These are phyloP conservation scores for Clonostachys byssicola DNA, from an alignment of 2,329 filamentous ascomycete genomes.

Conservation along the genomic window DNA sequence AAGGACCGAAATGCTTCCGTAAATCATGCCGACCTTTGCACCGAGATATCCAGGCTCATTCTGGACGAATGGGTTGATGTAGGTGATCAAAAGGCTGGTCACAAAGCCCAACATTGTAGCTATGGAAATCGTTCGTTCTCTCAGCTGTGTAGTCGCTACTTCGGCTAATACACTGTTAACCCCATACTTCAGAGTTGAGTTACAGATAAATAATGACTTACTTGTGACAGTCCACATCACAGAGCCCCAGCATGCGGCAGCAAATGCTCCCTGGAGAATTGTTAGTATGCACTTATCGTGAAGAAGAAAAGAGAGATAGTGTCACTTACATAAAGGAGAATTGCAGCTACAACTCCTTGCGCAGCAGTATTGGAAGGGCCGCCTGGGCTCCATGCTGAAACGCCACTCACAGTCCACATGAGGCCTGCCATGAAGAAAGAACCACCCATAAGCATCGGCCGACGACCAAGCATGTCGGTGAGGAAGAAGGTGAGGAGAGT, in stretches of 20 bases:
- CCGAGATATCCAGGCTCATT: conserved; percentile 20
- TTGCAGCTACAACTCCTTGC: not conserved
- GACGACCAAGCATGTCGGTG: conserved; percentile 7
- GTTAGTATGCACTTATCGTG: too few species aligned
- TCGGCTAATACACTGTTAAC: conserved; percentile 2
- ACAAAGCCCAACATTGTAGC: conserved; percentile 5
- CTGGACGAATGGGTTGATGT: conserved; percentile 10
- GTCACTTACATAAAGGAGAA: not conserved
- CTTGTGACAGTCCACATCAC: not conserved
- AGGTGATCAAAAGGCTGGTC: conserved; percentile 6
- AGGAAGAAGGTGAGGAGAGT: conserved; percentile 5
- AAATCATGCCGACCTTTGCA: conserved; percentile 9
- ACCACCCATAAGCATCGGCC: conserved; percentile 5
- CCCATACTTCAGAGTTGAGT: not conserved
- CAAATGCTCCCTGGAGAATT: not conserved
- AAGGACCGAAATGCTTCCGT: conserved; percentile 4
- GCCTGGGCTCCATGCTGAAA: not conserved
- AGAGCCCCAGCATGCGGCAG: not conserved
- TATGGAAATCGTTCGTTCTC: conserved; percentile 7
- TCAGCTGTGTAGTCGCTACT: conserved; percentile 6
- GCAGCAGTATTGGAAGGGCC: not conserved
- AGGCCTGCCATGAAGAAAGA: conserved; percentile 5
- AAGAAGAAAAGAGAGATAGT: not conserved
- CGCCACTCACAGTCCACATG: conserved; percentile 3
- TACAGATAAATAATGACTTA: not conserved